Base-by-base conservation (phyloP, 306 rosid species). In the Cucurbita maxima region DNA sequence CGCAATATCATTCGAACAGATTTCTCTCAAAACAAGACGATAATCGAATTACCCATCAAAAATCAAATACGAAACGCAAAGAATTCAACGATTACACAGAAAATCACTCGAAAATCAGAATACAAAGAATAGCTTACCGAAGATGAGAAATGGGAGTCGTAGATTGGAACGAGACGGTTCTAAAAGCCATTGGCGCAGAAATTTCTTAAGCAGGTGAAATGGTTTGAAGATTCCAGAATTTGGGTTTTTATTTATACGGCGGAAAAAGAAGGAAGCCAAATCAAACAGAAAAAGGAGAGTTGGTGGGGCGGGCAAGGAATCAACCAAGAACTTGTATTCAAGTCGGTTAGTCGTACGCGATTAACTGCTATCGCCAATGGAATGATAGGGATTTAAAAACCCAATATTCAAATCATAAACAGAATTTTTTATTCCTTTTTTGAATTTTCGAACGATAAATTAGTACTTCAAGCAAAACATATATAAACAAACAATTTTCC, bases 151-250 rank as follows among this genome's bases (percentile, higher is more conserved):
- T 82, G 36, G 84, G 50, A 10, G 83, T 14, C 2, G 88, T 75
- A n/a, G 96, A 84, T 80, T 84, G 82, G 71, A 66, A 87, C 19
- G 91, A 79, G 76, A 86, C 53, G 86, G 82, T 83, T 83, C 82
- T 72, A 75, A 88, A 86, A 69, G 89, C 79, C 96, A 90, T 88
- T 82, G 75, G 22, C 15, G 53, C 72, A 15, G 59, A 51, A 50
- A 45, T 4, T 37, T 64, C 53, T 13, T 0, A 4, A 9, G 16
- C 61, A 52, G 25, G n/a, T 10, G 61, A 36, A 71, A 38, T 67
- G 7, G 71, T 44, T 16, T 15, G 62, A 71, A 36, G 16, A 15
- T 19, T 54, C 38, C 34, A 8, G 13, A 54, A 41, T 10, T 10
- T 19, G 61, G 60, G 60, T 72, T n/a, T 50, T 36, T 36, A 72